phyloP scores from a whole-genome alignment of 176 grass and related monocot genomes.

The Ampelocalamus luodianensis region DNA sequence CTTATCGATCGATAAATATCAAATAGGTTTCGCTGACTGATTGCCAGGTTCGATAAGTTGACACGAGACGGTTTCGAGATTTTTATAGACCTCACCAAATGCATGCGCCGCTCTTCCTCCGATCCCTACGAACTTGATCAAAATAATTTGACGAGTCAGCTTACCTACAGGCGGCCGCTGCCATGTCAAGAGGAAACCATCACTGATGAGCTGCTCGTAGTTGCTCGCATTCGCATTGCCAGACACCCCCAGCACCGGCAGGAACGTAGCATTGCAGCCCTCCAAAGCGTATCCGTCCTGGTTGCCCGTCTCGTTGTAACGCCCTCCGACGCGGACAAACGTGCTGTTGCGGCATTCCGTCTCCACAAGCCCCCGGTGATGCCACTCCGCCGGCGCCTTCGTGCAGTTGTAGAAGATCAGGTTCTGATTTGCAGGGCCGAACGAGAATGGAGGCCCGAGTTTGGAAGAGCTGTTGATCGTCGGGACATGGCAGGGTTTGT shows the following conservation, averaged over 20 bases:
- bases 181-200: conserved; percentile 44
- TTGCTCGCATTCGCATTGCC: neutral
- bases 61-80: neutral
- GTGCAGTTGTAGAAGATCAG: conserved; percentile 44
- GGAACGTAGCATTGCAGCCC: neutral
- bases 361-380: neutral
- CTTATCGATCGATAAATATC: neutral
- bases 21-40: neutral
- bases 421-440: neutral
- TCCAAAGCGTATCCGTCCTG: neutral
- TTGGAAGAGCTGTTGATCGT: neutral
- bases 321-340: neutral
- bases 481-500: neutral
- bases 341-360: neutral
- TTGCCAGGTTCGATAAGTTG: neutral
- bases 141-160: neutral
- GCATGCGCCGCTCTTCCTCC: neutral
- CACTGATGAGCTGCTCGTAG: neutral
- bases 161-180: neutral
- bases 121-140: neutral
- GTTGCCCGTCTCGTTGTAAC: fast-evolving
- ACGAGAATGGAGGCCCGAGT: fast-evolving
- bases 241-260: neutral
- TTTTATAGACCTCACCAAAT: neutral
- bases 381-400: fast-evolving